Conservation (phyloP, 169 alveolate genomes). For the Plasmodium gonderi region DNA sequence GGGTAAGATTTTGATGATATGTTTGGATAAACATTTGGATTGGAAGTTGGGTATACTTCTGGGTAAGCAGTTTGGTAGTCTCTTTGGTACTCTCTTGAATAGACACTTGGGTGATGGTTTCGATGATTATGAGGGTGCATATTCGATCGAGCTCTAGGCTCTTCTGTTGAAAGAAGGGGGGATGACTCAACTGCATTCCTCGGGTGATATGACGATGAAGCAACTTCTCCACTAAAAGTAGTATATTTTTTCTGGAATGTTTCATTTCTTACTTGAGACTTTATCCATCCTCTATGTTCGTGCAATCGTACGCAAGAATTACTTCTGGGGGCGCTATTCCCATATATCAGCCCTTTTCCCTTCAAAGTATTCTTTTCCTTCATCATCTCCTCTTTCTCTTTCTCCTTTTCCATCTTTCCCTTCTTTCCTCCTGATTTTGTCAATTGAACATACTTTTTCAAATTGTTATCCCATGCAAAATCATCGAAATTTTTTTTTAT, state of each 20-base stretch:
- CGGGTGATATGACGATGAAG: neutral
- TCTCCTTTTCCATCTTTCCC: neutral
- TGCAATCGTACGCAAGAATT: neutral
- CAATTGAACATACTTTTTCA: slow-evolving; percentile 39
- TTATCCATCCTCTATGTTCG: neutral
- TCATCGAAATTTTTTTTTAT: slow-evolving; percentile 31
- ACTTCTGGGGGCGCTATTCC: neutral
- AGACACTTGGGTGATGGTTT: neutral
- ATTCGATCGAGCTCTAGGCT: neutral
- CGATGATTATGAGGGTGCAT: neutral
- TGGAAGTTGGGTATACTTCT: neutral
- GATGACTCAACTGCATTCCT: neutral
- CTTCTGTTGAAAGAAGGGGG: neutral
- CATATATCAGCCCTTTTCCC: neutral
- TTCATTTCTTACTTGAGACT: neutral
- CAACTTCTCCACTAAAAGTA: neutral
- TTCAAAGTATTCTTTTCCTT: neutral
- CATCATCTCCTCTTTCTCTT: neutral
- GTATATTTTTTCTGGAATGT: neutral
- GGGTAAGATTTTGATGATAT: neutral
- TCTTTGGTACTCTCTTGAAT: neutral
- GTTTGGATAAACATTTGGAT: neutral
- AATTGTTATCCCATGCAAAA: slow-evolving; percentile 31
- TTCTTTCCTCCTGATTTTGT: neutral
- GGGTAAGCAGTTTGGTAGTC: neutral